Evolutionary conservation across 1,284 basidiomycete genomes (phyloP).

Genomic region (Trichosporon inkin): DNA sequence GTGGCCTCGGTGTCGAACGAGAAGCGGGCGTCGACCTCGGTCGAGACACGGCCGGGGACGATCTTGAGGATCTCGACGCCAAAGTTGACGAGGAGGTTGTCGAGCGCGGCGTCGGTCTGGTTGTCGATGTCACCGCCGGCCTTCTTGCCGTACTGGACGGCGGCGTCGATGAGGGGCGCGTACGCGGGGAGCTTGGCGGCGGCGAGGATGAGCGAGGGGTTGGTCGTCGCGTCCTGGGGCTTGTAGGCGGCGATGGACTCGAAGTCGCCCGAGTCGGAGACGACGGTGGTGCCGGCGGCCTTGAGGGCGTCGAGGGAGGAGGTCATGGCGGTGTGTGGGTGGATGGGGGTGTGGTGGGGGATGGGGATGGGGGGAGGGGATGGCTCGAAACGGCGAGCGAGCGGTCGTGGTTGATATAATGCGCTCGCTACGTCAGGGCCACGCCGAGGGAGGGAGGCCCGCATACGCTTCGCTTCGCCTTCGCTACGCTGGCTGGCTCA

Average conservation of each 20-base stretch:
- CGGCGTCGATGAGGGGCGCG: conserved; percentile 73
- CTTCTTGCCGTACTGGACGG: conserved; percentile 74
- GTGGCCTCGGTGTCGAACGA: conserved; percentile 69
- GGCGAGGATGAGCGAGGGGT: conserved; percentile 81
- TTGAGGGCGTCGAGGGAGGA: conserved; percentile 29
- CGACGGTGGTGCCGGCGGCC: conserved; percentile 80
- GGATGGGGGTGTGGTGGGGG: background rate
- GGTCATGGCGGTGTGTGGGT: conserved; percentile 14
- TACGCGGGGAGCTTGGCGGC: conserved; percentile 89
- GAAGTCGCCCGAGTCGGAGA: conserved; percentile 78
- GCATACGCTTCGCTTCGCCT: no score
- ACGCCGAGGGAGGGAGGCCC: no score
- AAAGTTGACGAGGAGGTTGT: conserved; percentile 93
- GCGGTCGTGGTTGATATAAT: background rate
- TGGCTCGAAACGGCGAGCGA: background rate
- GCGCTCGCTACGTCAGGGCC: background rate
- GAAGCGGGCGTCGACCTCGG: conserved; percentile 94
- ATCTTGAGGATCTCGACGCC: conserved; percentile 91
- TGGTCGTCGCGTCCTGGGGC: conserved; percentile 90
- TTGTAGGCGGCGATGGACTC: conserved; percentile 78
- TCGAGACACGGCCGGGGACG: conserved; percentile 97
- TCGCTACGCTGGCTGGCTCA: no score
- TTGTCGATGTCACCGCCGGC: conserved; percentile 58
- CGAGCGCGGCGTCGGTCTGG: conserved; percentile 72
- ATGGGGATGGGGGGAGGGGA: background rate